phyloP scores from a whole-genome alignment of 345 rosid genomes.

The Murraya koenigii region DNA sequence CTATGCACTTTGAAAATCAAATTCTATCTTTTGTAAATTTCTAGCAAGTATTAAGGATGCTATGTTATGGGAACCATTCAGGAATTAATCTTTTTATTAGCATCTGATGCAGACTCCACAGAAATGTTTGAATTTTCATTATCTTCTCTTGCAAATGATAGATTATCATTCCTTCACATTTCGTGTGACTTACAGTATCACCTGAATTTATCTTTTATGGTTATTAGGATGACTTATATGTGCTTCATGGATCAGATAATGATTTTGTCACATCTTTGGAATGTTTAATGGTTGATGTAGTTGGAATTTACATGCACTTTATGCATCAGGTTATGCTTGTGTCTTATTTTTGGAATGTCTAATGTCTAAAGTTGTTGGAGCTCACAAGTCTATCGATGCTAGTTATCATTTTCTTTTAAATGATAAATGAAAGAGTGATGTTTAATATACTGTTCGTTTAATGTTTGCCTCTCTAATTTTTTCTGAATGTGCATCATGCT shows the following conservation, averaged over 20 bases:
- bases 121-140: not conserved
- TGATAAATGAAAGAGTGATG: not conserved
- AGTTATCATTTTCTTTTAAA: not conserved
- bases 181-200: not conserved
- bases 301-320: not conserved
- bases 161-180: not conserved
- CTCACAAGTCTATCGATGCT: not conserved
- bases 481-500: constrained; percentile 5
- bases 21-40: not conserved
- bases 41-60: not conserved
- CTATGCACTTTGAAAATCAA: not conserved
- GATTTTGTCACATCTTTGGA: too few relatives aligned
- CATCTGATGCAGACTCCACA: not conserved
- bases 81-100: not conserved
- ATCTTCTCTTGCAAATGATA: not conserved
- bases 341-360: not conserved
- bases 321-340: not conserved
- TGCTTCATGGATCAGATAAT: too few relatives aligned
- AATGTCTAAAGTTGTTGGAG: not conserved
- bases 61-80: not conserved
- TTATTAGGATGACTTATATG: too few relatives aligned
- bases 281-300: too few relatives aligned
- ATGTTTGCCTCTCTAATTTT: not conserved
- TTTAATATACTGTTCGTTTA: not conserved
- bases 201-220: not conserved